Evolutionary conservation across 768 basidiomycete genomes (phyloP).

Genomic region (Russula compacta): DNA sequence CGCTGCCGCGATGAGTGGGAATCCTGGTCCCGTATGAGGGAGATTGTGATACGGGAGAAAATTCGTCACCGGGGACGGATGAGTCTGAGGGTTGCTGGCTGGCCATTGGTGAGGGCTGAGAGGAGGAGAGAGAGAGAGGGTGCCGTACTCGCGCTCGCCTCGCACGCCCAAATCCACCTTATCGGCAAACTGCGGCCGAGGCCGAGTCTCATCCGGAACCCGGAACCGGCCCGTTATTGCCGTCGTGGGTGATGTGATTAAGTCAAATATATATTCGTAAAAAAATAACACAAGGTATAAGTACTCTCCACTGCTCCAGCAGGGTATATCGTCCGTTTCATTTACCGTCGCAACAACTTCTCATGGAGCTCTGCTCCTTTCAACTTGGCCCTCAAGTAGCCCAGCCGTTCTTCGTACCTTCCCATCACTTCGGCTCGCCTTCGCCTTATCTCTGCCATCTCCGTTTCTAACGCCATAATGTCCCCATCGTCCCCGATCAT

Average conservation of each 20-base stretch:
- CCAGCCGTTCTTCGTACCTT: slow-evolving; percentile 67
- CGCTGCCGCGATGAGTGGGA: slow-evolving; percentile 34
- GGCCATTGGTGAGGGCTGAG: slow-evolving; percentile 2
- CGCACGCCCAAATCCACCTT: background rate
- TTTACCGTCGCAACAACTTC: slow-evolving; percentile 54
- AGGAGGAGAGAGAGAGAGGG: background rate
- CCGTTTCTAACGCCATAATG: slow-evolving; percentile 36
- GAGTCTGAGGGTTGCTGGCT: background rate
- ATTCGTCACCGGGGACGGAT: background rate
- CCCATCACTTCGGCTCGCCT: slow-evolving; percentile 60
- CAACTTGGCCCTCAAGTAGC: slow-evolving; percentile 72
- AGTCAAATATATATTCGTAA: background rate
- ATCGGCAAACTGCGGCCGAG: background rate
- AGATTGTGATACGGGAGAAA: slow-evolving; percentile 20
- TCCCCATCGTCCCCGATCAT: slow-evolving; percentile 30
- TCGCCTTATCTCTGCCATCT: slow-evolving; percentile 61
- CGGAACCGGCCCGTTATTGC: too few relatives aligned
- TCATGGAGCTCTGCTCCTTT: slow-evolving; percentile 81
- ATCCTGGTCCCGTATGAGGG: slow-evolving; percentile 8
- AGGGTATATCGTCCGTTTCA: background rate
- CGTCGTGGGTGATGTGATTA: too few relatives aligned
- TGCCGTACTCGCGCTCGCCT: too few relatives aligned
- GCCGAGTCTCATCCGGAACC: too few relatives aligned
- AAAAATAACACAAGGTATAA: slow-evolving; percentile 3
- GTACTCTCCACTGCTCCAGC: background rate